Evolutionary conservation across 2,329 filamentous ascomycete genomes (phyloP), one percentile per base, ranked within the genome.

Genomic region (Fusarium succisae): DNA sequence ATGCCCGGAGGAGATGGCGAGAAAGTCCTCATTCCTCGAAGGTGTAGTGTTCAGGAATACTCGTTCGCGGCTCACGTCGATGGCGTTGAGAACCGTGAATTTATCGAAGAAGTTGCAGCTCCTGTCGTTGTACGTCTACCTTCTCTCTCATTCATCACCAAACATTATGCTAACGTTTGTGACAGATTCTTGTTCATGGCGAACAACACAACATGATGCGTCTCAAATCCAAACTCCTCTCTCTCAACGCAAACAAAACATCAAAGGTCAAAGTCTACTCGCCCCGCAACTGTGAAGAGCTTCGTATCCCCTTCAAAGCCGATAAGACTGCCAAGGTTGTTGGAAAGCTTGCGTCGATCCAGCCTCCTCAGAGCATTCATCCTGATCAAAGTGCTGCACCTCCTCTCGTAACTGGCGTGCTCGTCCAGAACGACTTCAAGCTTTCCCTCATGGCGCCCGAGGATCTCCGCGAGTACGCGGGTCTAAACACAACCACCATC

Each of bases 151-250:
- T 48, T 24, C n/a, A 53, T 26, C 18, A 47, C 24, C 10, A 28
- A 41, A 24, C 24, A 28, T 4, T 35, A 20, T 57, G 41, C 70
- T 77, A 60, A 78, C 60, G 7, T 54, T 56, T 50, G 35, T 48
- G 14, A 41, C 68, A 96, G 93, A 98, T 99, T 69, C 90, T 99
- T 38, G 96, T 99, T 6, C 96, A 99, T 77, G 96, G 96, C 63
- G 96, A 99, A 81, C 95, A 96, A 78, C 94, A 98, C 81, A 98
- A 98, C 80, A 98, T 98, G 95, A 98, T 96, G 89, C 92, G 96
- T 61, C 86, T 99, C 35, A 98, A 98, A 82, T 98, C 95, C 7
- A 97, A 98, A 80, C 88, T 99, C 4, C 90, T 98, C 8, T 96
- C 94, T n/a, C 89, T 98, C 43, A 98, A 98, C 79, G 91, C 93